Percentiles rank a stretch among this genome's conserved stretches.
These are phyloP conservation scores for Alternaria ventricosa DNA, from an alignment of 2,329 filamentous ascomycete species.

Conservation along the genomic window DNA sequence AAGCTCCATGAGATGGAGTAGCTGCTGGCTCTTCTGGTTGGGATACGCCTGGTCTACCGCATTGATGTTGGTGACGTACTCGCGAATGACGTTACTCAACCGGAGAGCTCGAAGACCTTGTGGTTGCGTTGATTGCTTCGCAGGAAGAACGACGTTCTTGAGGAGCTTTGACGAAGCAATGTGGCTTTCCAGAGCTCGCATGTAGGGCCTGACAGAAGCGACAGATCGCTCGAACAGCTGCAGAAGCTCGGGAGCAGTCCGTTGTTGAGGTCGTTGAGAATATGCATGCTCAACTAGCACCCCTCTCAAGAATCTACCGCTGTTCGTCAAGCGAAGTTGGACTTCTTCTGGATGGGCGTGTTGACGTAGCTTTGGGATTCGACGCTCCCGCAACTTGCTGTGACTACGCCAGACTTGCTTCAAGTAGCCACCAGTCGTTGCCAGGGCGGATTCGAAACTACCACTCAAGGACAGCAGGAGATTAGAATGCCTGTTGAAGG, in stretches of 20 bases:
- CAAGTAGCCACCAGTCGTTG: conserved; percentile 19
- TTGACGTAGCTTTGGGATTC: conserved; percentile 52
- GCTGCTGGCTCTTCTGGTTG: conserved; percentile 56
- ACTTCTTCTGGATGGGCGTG: conserved; percentile 36
- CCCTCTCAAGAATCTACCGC: conserved; percentile 14
- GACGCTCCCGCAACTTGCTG: conserved; percentile 38
- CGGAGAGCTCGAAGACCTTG: conserved; percentile 31
- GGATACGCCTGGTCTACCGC: conserved; percentile 50
- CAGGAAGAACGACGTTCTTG: conserved; percentile 28
- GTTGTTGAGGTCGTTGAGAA: not conserved
- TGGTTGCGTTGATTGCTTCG: conserved; percentile 29
- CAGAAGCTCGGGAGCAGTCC: conserved; percentile 17
- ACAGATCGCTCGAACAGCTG: conserved; percentile 18
- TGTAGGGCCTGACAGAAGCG: conserved; percentile 23
- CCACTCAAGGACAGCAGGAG: conserved; percentile 4
- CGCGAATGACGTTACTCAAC: conserved; percentile 49
- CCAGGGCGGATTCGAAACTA: conserved; percentile 22
- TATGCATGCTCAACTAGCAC: not conserved
- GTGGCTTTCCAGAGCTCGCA: conserved; percentile 10
- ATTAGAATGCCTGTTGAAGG: not conserved
- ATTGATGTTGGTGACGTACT: conserved; percentile 8
- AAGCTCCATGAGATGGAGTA: conserved; percentile 63
- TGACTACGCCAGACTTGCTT: conserved; percentile 28
- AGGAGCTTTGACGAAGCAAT: conserved; percentile 23
- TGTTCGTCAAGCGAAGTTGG: conserved; percentile 28